Conservation (phyloP, 2,329 filamentous ascomycete species). For the Cladosporium sp. region DNA sequence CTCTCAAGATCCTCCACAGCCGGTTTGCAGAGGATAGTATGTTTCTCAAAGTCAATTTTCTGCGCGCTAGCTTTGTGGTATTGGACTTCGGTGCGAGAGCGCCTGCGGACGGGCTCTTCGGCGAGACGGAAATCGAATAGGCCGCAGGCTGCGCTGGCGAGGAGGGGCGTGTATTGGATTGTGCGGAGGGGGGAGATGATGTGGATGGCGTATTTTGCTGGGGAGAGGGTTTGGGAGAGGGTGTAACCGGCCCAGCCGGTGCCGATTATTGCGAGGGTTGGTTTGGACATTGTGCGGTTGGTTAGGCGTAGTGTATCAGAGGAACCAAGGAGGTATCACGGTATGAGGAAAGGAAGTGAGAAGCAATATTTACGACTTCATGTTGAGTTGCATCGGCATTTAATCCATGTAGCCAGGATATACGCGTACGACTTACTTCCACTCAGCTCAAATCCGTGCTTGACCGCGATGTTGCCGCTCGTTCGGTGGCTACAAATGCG, state of each 20-base stretch:
- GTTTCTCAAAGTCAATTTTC: slow-evolving; percentile 40
- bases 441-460: background rate
- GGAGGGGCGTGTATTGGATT: slow-evolving; percentile 47
- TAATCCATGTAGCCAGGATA: background rate
- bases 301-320: no score
- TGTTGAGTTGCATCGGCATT: background rate
- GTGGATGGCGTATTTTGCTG: slow-evolving; percentile 41
- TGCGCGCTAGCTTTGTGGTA: slow-evolving; percentile 44
- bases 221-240: slow-evolving; percentile 39
- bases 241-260: slow-evolving; percentile 46
- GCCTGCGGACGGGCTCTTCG: slow-evolving; percentile 47
- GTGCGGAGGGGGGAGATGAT: slow-evolving; percentile 46
- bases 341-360: no score
- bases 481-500: background rate
- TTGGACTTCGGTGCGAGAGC: slow-evolving; percentile 28
- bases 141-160: slow-evolving; percentile 47
- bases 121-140: slow-evolving; percentile 49
- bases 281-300: slow-evolving; percentile 12
- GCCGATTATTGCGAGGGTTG: slow-evolving; percentile 38
- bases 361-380: no score
- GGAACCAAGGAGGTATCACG: background rate
- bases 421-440: background rate
- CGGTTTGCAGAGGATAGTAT: slow-evolving; percentile 39
- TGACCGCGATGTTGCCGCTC: background rate
- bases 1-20: slow-evolving; percentile 34